Conservation (phyloP, 2,329 filamentous ascomycete genomes). For the Cercospora sesami region DNA sequence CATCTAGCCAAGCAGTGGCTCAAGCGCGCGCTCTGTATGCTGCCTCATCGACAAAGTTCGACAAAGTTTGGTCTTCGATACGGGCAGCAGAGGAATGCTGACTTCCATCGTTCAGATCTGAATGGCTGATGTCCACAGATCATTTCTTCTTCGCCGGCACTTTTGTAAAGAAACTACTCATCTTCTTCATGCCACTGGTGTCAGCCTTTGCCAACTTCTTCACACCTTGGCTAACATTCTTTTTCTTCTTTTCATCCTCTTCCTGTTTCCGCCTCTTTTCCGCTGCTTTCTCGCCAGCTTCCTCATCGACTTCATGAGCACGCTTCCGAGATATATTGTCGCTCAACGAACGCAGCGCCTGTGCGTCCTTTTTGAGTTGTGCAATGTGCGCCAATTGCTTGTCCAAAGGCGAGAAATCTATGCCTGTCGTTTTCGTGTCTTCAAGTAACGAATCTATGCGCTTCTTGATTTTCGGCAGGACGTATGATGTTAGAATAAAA, state of each 20-base stretch:
- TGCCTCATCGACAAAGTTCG: not conserved
- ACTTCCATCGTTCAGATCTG: not conserved
- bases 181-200: conserved; percentile 91
- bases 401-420: conserved; percentile 71
- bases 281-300: conserved; percentile 58
- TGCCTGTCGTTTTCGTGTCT: conserved; percentile 27
- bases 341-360: conserved; percentile 64
- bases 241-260: conserved; percentile 84
- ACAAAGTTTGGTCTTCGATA: not conserved
- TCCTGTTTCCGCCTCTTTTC: conserved; percentile 82
- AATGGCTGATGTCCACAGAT: not conserved
- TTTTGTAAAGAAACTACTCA: conserved; percentile 91
- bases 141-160: conserved; percentile 23
- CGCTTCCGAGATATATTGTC: conserved; percentile 71
- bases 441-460: conserved; percentile 50
- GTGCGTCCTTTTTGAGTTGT: conserved; percentile 68
- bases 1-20: not conserved
- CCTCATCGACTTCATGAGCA: conserved; percentile 58
- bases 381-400: conserved; percentile 67
- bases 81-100: not conserved
- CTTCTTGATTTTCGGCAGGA: conserved; percentile 50
- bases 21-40: not conserved
- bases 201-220: conserved; percentile 86
- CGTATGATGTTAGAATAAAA: conserved; percentile 64
- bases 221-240: conserved; percentile 74